Conservation (phyloP, 139 green algal genomes). For the Volvox africanus region DNA sequence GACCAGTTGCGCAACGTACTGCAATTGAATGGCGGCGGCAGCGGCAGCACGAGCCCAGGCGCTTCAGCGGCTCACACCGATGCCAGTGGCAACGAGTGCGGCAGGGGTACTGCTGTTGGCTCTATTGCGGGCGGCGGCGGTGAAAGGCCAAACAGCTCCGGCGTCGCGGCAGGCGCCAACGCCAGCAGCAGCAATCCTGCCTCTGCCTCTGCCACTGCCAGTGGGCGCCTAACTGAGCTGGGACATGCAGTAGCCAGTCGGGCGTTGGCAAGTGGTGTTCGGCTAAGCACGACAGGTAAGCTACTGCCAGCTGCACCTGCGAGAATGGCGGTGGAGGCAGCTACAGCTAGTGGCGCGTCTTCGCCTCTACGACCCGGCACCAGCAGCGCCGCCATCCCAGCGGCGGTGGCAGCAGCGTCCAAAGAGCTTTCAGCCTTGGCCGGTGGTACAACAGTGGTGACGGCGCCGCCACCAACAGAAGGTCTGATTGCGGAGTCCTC, state of each 20-base stretch:
- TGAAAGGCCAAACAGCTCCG: not conserved
- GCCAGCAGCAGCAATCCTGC: not conserved
- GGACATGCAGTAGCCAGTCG: conserved; percentile 10
- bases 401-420: not conserved
- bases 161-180: not conserved
- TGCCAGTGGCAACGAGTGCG: too few species aligned
- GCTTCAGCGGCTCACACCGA: not conserved
- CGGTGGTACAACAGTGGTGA: not conserved
- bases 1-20: conserved; percentile 17
- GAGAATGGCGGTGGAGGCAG: conserved; percentile 28
- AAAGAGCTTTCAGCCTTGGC: not conserved
- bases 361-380: not conserved
- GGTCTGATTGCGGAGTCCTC: not conserved
- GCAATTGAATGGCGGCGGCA: not conserved
- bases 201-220: not conserved
- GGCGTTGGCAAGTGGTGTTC: conserved; percentile 5
- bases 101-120: not conserved
- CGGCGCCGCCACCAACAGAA: not conserved
- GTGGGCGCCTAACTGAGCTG: conserved; percentile 11
- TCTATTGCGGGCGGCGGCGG: not conserved
- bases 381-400: not conserved
- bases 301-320: conserved; percentile 23
- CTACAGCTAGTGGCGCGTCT: not conserved
- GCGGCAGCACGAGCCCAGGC: not conserved
- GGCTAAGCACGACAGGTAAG: conserved; percentile 37